Evolutionary conservation across 345 rosid genomes (phyloP).

Genomic region (Brassica carinata): DNA sequence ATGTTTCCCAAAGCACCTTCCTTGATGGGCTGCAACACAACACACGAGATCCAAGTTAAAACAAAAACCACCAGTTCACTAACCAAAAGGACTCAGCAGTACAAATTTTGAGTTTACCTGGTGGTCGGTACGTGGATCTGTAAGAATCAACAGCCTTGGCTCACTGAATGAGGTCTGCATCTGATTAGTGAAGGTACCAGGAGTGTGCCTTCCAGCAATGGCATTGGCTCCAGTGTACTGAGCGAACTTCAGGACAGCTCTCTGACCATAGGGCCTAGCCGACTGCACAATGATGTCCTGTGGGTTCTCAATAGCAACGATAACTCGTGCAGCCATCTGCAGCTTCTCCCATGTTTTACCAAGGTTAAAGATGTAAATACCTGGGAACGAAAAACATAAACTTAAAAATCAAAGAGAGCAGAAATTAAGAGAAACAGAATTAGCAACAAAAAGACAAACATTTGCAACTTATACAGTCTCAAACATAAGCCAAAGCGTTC

Average conservation of each 20-base stretch:
- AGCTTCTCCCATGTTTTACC: conserved; percentile 97
- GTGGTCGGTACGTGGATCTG: conserved; percentile 96
- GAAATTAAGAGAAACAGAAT: background rate
- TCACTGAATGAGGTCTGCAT: conserved; percentile 89
- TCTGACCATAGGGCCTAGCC: conserved; percentile 97
- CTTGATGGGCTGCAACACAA: conserved; percentile 75
- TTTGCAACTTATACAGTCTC: background rate
- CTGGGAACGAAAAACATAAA: conserved; percentile 35
- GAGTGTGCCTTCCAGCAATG: conserved; percentile 98
- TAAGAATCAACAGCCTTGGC: conserved; percentile 82
- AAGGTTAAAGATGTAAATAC: conserved; percentile 84
- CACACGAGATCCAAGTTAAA: background rate
- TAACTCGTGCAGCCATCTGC: conserved; percentile 78
- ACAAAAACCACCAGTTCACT: background rate
- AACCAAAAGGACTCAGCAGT: background rate
- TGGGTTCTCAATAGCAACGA: conserved; percentile 85
- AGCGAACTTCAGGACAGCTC: conserved; percentile 91
- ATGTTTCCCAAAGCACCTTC: conserved; percentile 96
- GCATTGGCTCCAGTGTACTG: conserved; percentile 92
- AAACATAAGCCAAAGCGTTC: background rate
- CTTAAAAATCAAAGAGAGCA: too few relatives aligned
- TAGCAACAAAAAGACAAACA: background rate
- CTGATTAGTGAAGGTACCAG: conserved; percentile 96
- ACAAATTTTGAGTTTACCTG: conserved; percentile 51
- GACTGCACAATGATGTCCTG: conserved; percentile 94